These are phyloP conservation scores for Coniochaeta hoffmannii DNA, from an alignment of 2,329 filamentous ascomycete genomes.

Conservation along the genomic window DNA sequence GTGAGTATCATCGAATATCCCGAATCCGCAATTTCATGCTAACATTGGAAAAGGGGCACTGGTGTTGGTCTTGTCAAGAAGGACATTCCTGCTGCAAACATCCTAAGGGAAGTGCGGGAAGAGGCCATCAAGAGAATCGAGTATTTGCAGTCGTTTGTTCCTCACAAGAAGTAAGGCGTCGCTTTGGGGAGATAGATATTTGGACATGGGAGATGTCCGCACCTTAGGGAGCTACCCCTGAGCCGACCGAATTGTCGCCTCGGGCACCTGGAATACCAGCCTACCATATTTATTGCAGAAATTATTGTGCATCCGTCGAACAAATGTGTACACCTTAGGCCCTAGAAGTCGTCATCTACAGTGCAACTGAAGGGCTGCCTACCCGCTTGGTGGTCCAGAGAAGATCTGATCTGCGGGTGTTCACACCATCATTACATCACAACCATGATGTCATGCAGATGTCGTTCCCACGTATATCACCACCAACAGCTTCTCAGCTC, in stretches of 20 bases:
- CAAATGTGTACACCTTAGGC: no score
- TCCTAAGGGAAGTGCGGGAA: constrained; percentile 33
- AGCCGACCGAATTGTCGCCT: no score
- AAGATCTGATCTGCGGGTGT: not conserved
- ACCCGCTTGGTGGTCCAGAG: no score
- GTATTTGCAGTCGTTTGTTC: constrained; percentile 15
- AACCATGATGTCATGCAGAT: constrained; percentile 10
- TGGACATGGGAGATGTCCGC: no score
- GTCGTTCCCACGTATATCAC: not conserved
- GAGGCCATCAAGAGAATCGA: constrained; percentile 26
- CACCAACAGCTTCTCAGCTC: not conserved
- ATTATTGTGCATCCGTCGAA: no score
- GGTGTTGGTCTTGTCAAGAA: constrained; percentile 37
- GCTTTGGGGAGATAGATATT: no score
- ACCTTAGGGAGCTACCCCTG: no score
- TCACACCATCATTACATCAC: constrained; percentile 8
- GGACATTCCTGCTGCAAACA: constrained; percentile 30
- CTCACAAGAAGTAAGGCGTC: constrained; percentile 6
- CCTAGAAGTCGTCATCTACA: not conserved
- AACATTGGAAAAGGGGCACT: constrained; percentile 24
- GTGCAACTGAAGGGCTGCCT: no score
- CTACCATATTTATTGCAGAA: no score
- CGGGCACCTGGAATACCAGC: no score
- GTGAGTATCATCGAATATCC: constrained; percentile 11
- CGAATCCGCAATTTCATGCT: not conserved